These are phyloP conservation scores for Zymoseptoria pseudotritici DNA, from an alignment of 2,329 filamentous ascomycete species.

Conservation along the genomic window DNA sequence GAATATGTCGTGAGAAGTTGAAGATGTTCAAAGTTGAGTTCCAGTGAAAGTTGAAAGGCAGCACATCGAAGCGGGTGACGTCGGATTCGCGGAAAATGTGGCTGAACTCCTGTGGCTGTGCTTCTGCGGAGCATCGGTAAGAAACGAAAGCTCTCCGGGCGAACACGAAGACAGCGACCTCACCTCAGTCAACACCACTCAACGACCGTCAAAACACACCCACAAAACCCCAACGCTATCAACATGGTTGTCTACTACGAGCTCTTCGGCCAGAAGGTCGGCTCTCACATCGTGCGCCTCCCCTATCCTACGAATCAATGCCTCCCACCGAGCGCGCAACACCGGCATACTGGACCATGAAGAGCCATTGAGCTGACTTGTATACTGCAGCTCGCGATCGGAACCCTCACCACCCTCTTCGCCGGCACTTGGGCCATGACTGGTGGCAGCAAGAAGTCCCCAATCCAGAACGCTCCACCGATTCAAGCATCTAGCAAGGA, in stretches of 20 bases:
- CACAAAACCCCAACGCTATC: constrained; percentile 6
- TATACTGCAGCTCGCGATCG: constrained; percentile 51
- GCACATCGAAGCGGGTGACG: not conserved
- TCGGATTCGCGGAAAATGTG: not conserved
- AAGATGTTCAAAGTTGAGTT: not conserved
- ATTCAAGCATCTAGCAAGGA: constrained; percentile 60
- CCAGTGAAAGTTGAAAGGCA: not conserved
- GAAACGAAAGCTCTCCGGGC: constrained; percentile 1
- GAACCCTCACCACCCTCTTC: constrained; percentile 46
- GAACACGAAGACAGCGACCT: constrained; percentile 4
- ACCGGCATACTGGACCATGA: not conserved
- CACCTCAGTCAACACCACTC: constrained; percentile 4
- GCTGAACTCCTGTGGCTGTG: no score
- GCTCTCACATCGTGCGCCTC: constrained; percentile 45
- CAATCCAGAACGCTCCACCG: constrained; percentile 45
- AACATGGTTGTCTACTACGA: constrained; percentile 48
- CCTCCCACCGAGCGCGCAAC: not conserved
- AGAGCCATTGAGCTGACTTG: not conserved
- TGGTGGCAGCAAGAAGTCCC: constrained; percentile 41
- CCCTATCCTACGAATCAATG: not conserved
- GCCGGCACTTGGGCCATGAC: constrained; percentile 39
- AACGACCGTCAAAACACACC: constrained; percentile 1
- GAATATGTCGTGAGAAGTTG: constrained; percentile 24
- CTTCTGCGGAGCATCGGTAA: not conserved
- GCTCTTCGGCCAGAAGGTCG: constrained; percentile 46